Percentiles rank a stretch among this genome's conserved stretches.
Conservation (phyloP, 257 asterid genomes). For the Parsonsia alboflavescens region DNA sequence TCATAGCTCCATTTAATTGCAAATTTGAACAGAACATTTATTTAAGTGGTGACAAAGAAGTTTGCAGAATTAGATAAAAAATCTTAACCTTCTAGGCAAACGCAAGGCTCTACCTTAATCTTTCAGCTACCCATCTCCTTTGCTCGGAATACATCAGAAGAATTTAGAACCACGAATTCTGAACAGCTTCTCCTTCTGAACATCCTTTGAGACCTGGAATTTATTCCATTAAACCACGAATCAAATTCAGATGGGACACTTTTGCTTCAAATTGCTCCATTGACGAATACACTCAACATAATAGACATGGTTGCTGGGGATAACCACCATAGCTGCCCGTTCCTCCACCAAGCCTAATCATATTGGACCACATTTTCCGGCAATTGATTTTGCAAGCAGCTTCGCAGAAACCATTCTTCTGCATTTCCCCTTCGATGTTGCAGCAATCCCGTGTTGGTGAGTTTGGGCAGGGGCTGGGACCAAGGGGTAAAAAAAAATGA, state of each 20-base stretch:
- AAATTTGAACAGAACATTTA: neutral
- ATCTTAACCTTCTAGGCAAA: conserved; percentile 10
- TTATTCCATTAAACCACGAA: conserved; percentile 30
- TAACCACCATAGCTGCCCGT: conserved; percentile 31
- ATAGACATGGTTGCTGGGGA: conserved; percentile 47
- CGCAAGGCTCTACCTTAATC: neutral
- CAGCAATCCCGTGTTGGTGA: neutral
- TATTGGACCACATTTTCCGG: conserved; percentile 39
- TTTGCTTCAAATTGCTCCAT: conserved; percentile 53
- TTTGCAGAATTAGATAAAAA: neutral
- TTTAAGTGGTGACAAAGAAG: neutral
- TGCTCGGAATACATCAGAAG: neutral
- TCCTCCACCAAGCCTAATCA: conserved; percentile 31
- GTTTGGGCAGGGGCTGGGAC: no score
- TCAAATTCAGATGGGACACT: conserved; percentile 42
- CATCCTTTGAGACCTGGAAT: conserved; percentile 15
- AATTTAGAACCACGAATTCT: neutral
- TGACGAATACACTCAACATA: conserved; percentile 44
- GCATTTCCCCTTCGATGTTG: neutral
- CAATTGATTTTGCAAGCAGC: conserved; percentile 15
- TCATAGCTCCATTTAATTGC: neutral
- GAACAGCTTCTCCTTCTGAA: conserved; percentile 24
- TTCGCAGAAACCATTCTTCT: neutral
- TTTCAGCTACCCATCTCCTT: conserved; percentile 16
- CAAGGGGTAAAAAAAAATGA: no score